Base-by-base conservation (phyloP, 305 asterid species). In the Galium porrigens region DNA sequence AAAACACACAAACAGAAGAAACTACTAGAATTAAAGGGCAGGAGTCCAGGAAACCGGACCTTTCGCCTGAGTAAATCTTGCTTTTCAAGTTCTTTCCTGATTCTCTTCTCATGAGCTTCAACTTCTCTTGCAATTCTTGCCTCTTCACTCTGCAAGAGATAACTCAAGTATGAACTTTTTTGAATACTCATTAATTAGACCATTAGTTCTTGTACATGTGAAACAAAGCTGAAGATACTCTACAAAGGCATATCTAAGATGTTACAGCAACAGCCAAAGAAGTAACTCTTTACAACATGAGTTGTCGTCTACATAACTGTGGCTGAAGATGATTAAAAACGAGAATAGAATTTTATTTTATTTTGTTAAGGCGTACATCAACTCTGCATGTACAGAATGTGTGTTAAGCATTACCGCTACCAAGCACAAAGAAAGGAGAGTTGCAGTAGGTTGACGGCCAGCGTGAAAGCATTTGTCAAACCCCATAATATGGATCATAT, bases 111-210 rank as follows among this genome's bases (percentile, higher is more conserved):
- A 70, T 91, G 90, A 68, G 88, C 89, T 73, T 85, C 88, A 59
- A 85, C 89, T 74, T 91, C 97, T 77, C 83, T 88, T 60, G 92
- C 90, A 60, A 91, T 84, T 77, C 91, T 80, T 65, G 86, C 94
- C 80, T 86, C 96, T 74, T 88, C 94, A 57, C 80, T 72, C 95
- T 88, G 79, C 72, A 79, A 70, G 51, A 72, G 49, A 52, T 39
- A 65, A 68, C 64, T 60, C 5, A 68, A 55, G 15, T 7, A 64
- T 73, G 49, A 52, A n/a, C 27, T 12, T 22, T 9, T 27, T 36
- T 18, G 29, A 33, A 27, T 12, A 32, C 36, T 48, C 63, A 53
- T 65, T 37, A 5, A n/a, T 58, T 39, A 33, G 22, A 22, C 22
- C 22, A 22, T 22, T 22, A 22, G 22, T 53, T n/a, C n/a, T n/a